Base-by-base conservation (phyloP, 192 early-diverging fungal species). In the Coemansia sp. region DNA sequence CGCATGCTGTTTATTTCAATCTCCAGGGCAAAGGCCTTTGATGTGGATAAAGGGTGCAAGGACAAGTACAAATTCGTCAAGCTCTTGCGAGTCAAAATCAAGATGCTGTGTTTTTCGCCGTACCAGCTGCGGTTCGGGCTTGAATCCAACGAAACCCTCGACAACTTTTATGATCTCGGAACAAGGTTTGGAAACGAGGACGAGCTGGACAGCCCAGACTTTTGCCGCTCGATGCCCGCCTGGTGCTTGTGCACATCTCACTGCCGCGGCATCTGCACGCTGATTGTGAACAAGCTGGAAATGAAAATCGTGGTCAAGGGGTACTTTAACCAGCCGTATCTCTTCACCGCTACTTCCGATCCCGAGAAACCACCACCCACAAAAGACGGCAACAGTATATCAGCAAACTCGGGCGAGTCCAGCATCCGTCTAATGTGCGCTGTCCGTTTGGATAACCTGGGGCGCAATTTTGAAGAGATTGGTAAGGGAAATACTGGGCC, bases 241-340 rank as follows among this genome's bases (percentile, higher is more conserved):
- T 75, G 72, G 72, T 69, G 66, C 18, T 25, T 62, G 1, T 75
- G 72, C 32, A 7, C 6, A 0, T 43, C 25, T 0, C 62, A 75
- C 31, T 75, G 72, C 24, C 54, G 54, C 12, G 72, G 66, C 1
- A 69, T 69, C 1, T 75, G 72, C 45, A 69, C 72, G 22, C 49
- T 75, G 7, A 49, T 69, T 4, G 62, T 75, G 6, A 57, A 52
- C 8, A 62, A 75, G 54, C 35, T 75, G n/a, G 18, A 55, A 3
- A 58, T 74, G 65, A 24, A 29, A 5, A 60, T 67, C 3, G 3
- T 52, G 11, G 25, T 56, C 3, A 22, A 46, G 3, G 27, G 27
- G 19, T 54, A 58, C 28, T 44, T 44, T 53, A 1, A 11, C 8
- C 25, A 29, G 8, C 69, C 69, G 7, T 65, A 72, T 46, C 35